Percentiles rank a stretch among this genome's conserved stretches.
phyloP scores from a whole-genome alignment of 2,329 filamentous ascomycete genomes.

The Aspergillus phoenicis region DNA sequence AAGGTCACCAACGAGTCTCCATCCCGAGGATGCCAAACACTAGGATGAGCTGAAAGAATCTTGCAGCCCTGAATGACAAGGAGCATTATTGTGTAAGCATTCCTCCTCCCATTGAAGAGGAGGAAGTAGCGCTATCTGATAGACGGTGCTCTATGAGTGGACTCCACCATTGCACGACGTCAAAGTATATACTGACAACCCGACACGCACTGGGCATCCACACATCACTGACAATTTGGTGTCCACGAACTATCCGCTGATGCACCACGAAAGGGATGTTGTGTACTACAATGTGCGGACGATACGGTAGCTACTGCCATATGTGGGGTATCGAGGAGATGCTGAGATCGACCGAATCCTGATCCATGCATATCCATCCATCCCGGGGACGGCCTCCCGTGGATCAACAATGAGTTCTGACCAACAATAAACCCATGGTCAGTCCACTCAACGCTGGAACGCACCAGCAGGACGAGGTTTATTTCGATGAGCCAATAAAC shows the following conservation, averaged over 20 bases:
- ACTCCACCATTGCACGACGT: background rate
- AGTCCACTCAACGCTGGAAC: background rate
- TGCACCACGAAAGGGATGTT: background rate
- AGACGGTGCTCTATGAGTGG: background rate
- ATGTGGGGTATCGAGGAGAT: background rate
- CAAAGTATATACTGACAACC: background rate
- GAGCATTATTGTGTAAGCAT: background rate
- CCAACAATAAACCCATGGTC: background rate
- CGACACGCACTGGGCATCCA: background rate
- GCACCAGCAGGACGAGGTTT: slow-evolving; percentile 4
- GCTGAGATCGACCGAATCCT: slow-evolving; percentile 4
- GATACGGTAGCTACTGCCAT: background rate
- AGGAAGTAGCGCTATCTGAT: background rate
- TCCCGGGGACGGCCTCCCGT: background rate
- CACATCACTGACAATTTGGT: background rate
- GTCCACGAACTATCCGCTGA: background rate
- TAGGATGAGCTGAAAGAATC: background rate
- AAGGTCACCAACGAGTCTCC: background rate
- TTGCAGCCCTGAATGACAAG: background rate
- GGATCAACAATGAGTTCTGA: slow-evolving; percentile 5
- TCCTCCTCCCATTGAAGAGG: background rate
- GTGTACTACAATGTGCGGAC: background rate
- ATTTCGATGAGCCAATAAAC: background rate
- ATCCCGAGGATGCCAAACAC: background rate
- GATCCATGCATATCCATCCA: background rate